phyloP scores from a whole-genome alignment of 2,329 filamentous ascomycete genomes.

The Aspergillus terreus region DNA sequence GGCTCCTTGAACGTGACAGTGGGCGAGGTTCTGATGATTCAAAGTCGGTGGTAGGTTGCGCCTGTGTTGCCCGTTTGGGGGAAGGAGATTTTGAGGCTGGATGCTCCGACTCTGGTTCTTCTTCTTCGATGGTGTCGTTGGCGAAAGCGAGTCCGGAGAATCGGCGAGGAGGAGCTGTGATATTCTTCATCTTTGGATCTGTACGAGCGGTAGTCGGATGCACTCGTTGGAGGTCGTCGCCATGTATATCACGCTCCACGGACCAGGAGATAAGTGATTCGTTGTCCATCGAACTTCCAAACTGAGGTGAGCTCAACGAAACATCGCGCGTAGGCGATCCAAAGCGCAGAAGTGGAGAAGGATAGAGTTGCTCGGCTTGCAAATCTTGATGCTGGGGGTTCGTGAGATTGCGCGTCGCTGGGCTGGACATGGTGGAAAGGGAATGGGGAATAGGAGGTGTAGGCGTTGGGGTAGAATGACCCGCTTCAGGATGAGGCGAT shows the following conservation, averaged over 20 bases:
- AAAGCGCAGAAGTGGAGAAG: conserved; percentile 22
- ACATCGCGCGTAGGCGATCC: conserved; percentile 11
- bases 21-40: conserved; percentile 3
- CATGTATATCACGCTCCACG: conserved; percentile 34
- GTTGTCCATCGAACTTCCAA: conserved; percentile 27
- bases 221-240: conserved; percentile 34
- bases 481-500: conserved; percentile 12
- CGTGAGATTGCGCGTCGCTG: conserved; percentile 21
- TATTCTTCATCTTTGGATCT: conserved; percentile 26
- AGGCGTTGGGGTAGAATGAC: conserved; percentile 28
- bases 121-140: conserved; percentile 27
- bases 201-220: conserved; percentile 21
- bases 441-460: conserved; percentile 31
- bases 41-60: conserved; percentile 1
- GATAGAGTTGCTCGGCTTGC: conserved; percentile 24
- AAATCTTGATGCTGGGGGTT: conserved; percentile 15
- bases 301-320: conserved; percentile 17
- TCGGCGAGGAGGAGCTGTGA: conserved; percentile 34
- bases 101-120: conserved; percentile 16
- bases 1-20: conserved; percentile 1
- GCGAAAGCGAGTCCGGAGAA: conserved; percentile 29
- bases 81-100: conserved; percentile 4
- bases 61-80: conserved; percentile 1
- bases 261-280: conserved; percentile 32
- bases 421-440: conserved; percentile 31